Base-by-base conservation (phyloP, 345 rosid genomes). In the Cardamine occulta region DNA sequence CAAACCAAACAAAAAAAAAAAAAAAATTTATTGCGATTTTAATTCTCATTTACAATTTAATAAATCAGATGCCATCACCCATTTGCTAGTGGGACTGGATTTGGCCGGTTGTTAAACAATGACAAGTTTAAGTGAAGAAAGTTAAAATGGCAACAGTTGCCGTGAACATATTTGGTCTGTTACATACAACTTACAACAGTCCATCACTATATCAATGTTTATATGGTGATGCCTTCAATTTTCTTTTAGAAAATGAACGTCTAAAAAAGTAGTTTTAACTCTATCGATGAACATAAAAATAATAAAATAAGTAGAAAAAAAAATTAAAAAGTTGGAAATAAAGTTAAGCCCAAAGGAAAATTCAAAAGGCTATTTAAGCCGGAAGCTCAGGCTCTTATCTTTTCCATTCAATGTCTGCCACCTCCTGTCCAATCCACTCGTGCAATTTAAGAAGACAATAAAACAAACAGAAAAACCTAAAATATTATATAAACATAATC, bases 391-490 rank as follows among this genome's bases (percentile, higher is more conserved):
- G 56, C 70, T 68, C 37, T 76, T 40, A 68, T 68, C 70, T 68
- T 64, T 60, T 49, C 47, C 67, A 74, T 48, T 75, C 64, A 60
- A 32, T 77, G 80, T 77, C 80, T 70, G 76, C 76, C 80, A 77
- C 76, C 52, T 53, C 24, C 80, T 53, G 31, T 76, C 75, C 1
- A 60, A 63, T 63, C 76, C 80, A 71, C 75, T 77, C 76, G 72
- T 77, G 80, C 80, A 77, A 63, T n/a, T 47, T 66, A 47, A 53
- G 15, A 34, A 66, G 18, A 6, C 47, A 53, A 56, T 13, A 17
- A 26, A 15, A 51, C 1, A 62, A 13, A 62, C 7, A 52, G 3
- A n/a, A 19, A 23, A 40, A 24, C n/a, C 11, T 37, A 32, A 47
- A 34, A 23, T 18, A 19, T 18, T 42, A 13, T 19, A 7, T 68